Percentiles rank a stretch among this genome's conserved stretches.
phyloP scores from a whole-genome alignment of 2,329 filamentous ascomycete species.

The Nemania sp. region DNA sequence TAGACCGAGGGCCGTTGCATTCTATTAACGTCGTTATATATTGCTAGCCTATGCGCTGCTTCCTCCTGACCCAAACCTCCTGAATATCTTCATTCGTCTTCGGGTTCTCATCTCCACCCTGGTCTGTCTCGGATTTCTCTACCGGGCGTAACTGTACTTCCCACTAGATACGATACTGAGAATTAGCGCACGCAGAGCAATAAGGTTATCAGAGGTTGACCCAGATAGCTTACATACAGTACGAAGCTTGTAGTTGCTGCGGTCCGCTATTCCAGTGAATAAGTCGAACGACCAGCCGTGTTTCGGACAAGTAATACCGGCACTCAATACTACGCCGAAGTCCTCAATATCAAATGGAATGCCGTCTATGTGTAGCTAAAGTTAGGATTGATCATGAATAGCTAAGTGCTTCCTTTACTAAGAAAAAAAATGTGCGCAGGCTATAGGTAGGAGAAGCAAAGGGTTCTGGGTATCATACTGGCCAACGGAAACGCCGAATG shows the following conservation, averaged over 20 bases:
- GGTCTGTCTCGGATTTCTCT: not conserved
- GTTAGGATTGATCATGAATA: constrained; percentile 12
- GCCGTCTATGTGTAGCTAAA: constrained; percentile 53
- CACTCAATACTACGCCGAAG: constrained; percentile 72
- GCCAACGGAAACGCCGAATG: constrained; percentile 76
- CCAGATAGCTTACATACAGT: constrained; percentile 48
- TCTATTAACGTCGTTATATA: constrained; percentile 3
- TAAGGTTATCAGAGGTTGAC: not conserved
- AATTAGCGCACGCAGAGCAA: constrained; percentile 9
- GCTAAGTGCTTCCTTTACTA: too few relatives aligned
- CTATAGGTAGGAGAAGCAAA: not conserved
- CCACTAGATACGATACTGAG: constrained; percentile 27
- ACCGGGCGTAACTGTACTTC: constrained; percentile 37
- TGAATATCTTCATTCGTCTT: constrained; percentile 35
- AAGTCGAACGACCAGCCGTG: constrained; percentile 80
- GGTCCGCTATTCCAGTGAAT: constrained; percentile 71
- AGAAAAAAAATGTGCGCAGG: too few relatives aligned
- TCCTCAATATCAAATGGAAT: constrained; percentile 78
- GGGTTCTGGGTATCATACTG: constrained; percentile 36
- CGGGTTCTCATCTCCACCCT: constrained; percentile 8
- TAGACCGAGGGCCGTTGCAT: not conserved
- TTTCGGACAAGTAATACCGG: constrained; percentile 74
- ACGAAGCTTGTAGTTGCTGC: constrained; percentile 70
- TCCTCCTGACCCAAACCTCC: constrained; percentile 51
- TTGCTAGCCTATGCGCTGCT: constrained; percentile 51